Evolutionary conservation across 306 rosid genomes (phyloP).

Genomic region (Nissolia schottii): DNA sequence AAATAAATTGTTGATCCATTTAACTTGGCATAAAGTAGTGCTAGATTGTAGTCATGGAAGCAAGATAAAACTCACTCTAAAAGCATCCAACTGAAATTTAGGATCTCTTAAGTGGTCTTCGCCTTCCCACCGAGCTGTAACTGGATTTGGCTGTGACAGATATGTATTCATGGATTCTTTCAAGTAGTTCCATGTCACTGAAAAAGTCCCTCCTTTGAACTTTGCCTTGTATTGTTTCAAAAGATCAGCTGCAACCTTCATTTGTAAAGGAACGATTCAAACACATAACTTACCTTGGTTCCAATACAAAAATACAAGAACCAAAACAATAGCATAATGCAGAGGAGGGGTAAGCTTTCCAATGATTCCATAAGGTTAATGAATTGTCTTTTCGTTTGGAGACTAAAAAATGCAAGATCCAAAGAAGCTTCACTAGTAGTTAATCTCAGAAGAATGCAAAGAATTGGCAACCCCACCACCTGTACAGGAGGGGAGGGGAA

Average conservation of each 20-base stretch:
- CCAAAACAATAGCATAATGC: neutral
- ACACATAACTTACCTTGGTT: neutral
- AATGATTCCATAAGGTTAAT: neutral
- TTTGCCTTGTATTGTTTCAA: constrained; percentile 79
- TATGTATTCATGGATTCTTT: constrained; percentile 85
- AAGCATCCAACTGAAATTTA: constrained; percentile 94
- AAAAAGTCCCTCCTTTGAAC: constrained; percentile 84
- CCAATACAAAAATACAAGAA: constrained; percentile 5
- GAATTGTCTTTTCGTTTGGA: neutral
- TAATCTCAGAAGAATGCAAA: neutral
- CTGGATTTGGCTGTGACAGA: constrained; percentile 95
- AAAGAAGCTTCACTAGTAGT: neutral
- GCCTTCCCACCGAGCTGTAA: constrained; percentile 91
- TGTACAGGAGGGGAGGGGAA: neutral
- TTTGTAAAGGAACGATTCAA: constrained; percentile 21
- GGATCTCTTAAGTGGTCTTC: constrained; percentile 82
- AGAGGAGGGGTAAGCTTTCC: neutral
- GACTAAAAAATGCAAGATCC: constrained; percentile 9
- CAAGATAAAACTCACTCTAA: constrained; percentile 67
- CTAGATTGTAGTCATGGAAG: neutral
- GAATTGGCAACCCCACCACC: neutral
- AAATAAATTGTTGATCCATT: constrained; percentile 1
- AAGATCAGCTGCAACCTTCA: constrained; percentile 83
- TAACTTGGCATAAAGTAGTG: neutral
- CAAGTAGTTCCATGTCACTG: constrained; percentile 93